phyloP scores from a whole-genome alignment of 2,329 filamentous ascomycete species.

The Monosporascus ibericus region DNA sequence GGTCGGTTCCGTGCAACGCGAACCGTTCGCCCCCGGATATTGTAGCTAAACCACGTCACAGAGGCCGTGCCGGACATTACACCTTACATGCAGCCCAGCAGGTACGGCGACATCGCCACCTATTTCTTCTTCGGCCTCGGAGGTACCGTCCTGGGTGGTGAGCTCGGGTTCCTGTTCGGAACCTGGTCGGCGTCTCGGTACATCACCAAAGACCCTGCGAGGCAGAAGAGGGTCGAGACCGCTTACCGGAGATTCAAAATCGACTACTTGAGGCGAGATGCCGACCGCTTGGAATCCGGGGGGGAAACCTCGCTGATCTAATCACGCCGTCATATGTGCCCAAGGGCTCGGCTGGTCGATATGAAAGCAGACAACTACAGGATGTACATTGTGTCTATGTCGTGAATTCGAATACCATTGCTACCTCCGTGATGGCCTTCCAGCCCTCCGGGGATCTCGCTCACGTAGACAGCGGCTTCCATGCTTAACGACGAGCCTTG shows the following conservation, averaged over 20 bases:
- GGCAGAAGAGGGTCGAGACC: conserved; percentile 50
- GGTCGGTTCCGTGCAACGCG: conserved; percentile 29
- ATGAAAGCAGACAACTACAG: background rate
- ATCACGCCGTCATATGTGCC: background rate
- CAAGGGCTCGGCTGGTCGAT: background rate
- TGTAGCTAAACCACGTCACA: conserved; percentile 17
- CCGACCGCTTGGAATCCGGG: conserved; percentile 44
- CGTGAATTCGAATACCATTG: too few species aligned
- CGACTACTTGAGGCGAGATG: conserved; percentile 56
- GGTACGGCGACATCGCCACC: conserved; percentile 53
- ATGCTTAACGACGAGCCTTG: too few species aligned
- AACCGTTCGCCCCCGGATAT: background rate
- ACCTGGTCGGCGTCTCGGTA: conserved; percentile 45
- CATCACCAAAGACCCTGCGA: conserved; percentile 48
- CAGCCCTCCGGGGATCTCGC: too few species aligned
- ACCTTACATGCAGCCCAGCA: conserved; percentile 48
- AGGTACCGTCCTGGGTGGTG: conserved; percentile 59
- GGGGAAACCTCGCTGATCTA: background rate
- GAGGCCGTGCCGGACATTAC: conserved; percentile 58
- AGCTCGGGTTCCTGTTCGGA: conserved; percentile 54
- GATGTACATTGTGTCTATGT: background rate
- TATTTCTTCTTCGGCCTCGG: conserved; percentile 57
- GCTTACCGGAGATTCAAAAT: conserved; percentile 58
- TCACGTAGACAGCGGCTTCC: too few species aligned
- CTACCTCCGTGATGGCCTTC: too few species aligned